Conservation (phyloP, 441 rosid species). For the Aquilaria agallochum region DNA sequence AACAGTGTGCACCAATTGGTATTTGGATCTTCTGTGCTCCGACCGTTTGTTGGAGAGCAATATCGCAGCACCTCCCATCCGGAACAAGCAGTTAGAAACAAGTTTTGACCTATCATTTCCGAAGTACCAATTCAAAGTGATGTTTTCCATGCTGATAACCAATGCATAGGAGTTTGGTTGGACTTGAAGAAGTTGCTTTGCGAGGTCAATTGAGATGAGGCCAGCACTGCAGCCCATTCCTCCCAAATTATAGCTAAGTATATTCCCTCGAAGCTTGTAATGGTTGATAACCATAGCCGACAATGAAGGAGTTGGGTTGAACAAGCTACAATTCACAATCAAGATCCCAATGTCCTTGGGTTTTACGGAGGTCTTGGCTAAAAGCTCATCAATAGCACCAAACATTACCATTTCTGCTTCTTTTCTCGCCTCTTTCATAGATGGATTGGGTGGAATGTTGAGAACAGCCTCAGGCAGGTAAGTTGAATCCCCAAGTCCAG, state of each 20-base stretch:
- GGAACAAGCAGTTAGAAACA: constrained; percentile 49
- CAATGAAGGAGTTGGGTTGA: constrained; percentile 33
- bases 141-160: constrained; percentile 52
- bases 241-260: constrained; percentile 46
- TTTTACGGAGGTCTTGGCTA: constrained; percentile 25
- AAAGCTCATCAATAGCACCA: constrained; percentile 40
- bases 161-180: constrained; percentile 48
- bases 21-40: constrained; percentile 46
- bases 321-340: constrained; percentile 35
- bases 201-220: constrained; percentile 50
- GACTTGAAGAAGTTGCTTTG: constrained; percentile 42
- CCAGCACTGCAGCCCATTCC: constrained; percentile 69
- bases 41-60: constrained; percentile 47
- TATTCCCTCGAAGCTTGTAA: constrained; percentile 38
- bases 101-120: constrained; percentile 56
- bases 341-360: constrained; percentile 37
- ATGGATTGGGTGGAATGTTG: constrained; percentile 47
- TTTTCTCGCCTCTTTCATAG: constrained; percentile 46
- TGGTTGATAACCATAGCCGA: constrained; percentile 39
- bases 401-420: constrained; percentile 50
- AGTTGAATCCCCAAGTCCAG: constrained; percentile 51
- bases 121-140: constrained; percentile 51
- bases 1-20: constrained; percentile 45
- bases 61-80: constrained; percentile 58
- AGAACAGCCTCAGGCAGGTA: constrained; percentile 53